These are phyloP conservation scores for Haplosporangium gracile DNA, from an alignment of 192 early-diverging fungal genomes.

Conservation along the genomic window DNA sequence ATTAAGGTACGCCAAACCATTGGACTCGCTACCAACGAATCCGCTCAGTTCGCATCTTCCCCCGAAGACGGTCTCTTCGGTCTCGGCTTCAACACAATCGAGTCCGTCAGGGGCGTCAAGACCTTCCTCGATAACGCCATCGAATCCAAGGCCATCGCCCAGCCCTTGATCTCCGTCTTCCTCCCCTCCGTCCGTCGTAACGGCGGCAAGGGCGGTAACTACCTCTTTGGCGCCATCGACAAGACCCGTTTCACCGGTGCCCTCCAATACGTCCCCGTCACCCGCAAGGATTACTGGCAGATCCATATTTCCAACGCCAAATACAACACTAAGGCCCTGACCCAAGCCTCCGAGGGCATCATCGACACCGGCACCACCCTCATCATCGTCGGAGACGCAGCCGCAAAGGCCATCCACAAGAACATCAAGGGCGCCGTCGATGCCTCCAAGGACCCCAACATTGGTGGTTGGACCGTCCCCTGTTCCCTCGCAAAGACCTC, in stretches of 20 bases:
- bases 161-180: conserved; percentile 73
- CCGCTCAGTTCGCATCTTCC: conserved; percentile 60
- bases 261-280: conserved; percentile 64
- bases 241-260: conserved; percentile 57
- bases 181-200: conserved; percentile 61
- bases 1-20: conserved; percentile 71
- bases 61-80: conserved; percentile 74
- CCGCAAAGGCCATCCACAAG: conserved; percentile 62
- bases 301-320: conserved; percentile 57
- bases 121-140: conserved; percentile 70
- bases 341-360: conserved; percentile 53
- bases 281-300: conserved; percentile 66
- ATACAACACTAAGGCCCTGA: conserved; percentile 41
- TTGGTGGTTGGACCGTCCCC: conserved; percentile 13
- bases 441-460: neutral
- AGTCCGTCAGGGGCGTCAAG: conserved; percentile 52
- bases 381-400: conserved; percentile 63
- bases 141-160: conserved; percentile 59
- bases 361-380: conserved; percentile 77
- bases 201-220: conserved; percentile 60
- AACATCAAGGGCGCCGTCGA: conserved; percentile 18
- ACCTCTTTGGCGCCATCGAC: conserved; percentile 68
- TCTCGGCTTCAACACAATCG: conserved; percentile 65
- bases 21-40: conserved; percentile 68
- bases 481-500: conserved; percentile 11